Base-by-base conservation (phyloP, 176 grass and related monocot species). In the maize (Zea mays) region DNA sequence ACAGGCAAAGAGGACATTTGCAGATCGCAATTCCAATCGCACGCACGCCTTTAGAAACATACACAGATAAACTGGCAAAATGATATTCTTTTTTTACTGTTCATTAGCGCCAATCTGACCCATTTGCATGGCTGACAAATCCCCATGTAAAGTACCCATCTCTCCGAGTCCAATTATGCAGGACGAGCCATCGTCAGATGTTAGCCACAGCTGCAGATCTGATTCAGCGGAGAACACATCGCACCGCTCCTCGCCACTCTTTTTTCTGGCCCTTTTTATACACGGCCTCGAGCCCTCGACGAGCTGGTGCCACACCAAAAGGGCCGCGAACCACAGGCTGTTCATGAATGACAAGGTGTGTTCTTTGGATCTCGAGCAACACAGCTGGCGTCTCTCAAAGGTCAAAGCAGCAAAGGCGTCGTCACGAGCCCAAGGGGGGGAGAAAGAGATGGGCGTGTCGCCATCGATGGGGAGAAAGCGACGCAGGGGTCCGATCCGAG, bases 141-240 rank as follows among this genome's bases (percentile, higher is more conserved):
- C 27, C 1, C 11, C 51, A 15, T 49, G 52, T 11, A 69, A 39
- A 69, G 42, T 11, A 69, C 14, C 55, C 61, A 62, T 27, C 27
- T 14, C 48, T 60, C 50, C 52, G 67, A 50, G 54, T 12, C 61
- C 75, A 38, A 15, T 74, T 68, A 33, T 66, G 50, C 60, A 62
- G 71, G 62, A 50, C n/a, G 34, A 59, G 4, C 4, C 7, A 27
- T 27, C 27, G 27, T 27, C 27, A 27, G 55, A n/a, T 46, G 54
- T 21, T 34, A 43, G 56, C 57, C 56, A 38, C 52, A 74, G 2
- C 7, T 79, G 85, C 69, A 78, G 34, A 78, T 77, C 66, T 83
- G 80, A 84, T 69, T 79, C 44, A 83, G 51, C 69, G 55, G 58
- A 49, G 44, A 54, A 49, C 75, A 88, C 75, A 46, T 62, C 44